A percentile compares a stretch with the other conserved stretches of the same genome.
These are phyloP conservation scores for Raphanus hybrid DNA, from an alignment of 441 rosid species.

Conservation along the genomic window DNA sequence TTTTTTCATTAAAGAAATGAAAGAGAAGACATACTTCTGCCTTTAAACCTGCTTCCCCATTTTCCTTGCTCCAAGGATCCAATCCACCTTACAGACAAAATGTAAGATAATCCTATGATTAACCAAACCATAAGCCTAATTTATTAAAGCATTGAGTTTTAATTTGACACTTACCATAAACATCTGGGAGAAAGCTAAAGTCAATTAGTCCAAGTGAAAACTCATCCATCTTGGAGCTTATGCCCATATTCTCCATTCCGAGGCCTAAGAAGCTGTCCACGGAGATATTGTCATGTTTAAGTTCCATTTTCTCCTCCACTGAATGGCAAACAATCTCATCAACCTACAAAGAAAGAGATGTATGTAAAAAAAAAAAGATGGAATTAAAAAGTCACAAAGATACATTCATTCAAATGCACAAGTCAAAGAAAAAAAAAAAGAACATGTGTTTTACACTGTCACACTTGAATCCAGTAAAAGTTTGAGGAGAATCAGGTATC, in stretches of 20 bases:
- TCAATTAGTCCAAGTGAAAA: constrained; percentile 51
- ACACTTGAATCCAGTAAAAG: constrained; percentile 43
- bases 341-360: constrained; percentile 46
- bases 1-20: too few species aligned
- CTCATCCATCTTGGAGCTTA: constrained; percentile 52
- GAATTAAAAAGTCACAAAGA: not conserved
- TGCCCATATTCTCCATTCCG: constrained; percentile 56
- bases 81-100: constrained; percentile 45
- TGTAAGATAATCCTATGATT: not conserved
- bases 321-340: constrained; percentile 52
- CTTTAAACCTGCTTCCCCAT: constrained; percentile 58
- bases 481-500: constrained; percentile 36
- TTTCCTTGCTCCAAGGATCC: constrained; percentile 47
- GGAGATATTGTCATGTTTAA: constrained; percentile 52
- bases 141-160: too few species aligned
- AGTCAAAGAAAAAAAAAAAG: not conserved
- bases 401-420: constrained; percentile 7
- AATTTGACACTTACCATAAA: not conserved
- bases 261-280: constrained; percentile 60
- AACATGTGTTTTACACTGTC: constrained; percentile 48
- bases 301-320: constrained; percentile 51
- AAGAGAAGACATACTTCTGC: constrained; percentile 64
- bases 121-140: too few species aligned
- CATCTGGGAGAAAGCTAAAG: constrained; percentile 47
- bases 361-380: too few species aligned